Conservation (phyloP, 352 stramenopile genomes). For the Plasmopara muralis region DNA sequence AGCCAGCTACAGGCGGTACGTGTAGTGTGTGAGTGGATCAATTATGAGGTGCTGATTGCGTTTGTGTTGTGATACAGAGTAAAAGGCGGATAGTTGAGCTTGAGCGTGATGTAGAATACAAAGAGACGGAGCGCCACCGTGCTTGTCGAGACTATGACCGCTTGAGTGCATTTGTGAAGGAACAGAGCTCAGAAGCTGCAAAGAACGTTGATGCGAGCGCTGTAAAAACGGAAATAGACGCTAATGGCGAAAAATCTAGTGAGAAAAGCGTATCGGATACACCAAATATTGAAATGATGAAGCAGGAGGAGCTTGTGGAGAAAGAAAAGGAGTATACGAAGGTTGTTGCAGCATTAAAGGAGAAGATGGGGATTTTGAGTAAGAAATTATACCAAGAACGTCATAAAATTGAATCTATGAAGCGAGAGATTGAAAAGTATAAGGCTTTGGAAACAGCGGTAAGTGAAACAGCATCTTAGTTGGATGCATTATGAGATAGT, state of each 20-base stretch:
- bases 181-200: constrained; percentile 18
- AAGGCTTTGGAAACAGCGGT: constrained; percentile 54
- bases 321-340: constrained; percentile 31
- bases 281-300: constrained; percentile 12
- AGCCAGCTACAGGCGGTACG: constrained; percentile 50
- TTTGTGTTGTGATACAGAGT: constrained; percentile 29
- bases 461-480: constrained; percentile 8
- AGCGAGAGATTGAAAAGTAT: constrained; percentile 55
- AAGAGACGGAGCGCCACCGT: constrained; percentile 71
- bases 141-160: constrained; percentile 74
- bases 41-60: constrained; percentile 4
- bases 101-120: constrained; percentile 59
- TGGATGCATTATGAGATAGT: neutral
- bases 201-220: constrained; percentile 11
- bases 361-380: constrained; percentile 34
- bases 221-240: constrained; percentile 17
- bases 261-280: constrained; percentile 10
- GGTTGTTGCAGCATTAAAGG: constrained; percentile 27
- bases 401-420: constrained; percentile 31
- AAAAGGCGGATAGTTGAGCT: constrained; percentile 52
- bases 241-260: constrained; percentile 16
- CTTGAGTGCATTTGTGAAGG: constrained; percentile 49
- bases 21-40: constrained; percentile 2
- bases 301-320: constrained; percentile 26
- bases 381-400: constrained; percentile 49